Percentiles rank a stretch among this genome's conserved stretches.
These are phyloP conservation scores for Penicillium soppii DNA, from an alignment of 495 filamentous ascomycete genomes.

Conservation along the genomic window DNA sequence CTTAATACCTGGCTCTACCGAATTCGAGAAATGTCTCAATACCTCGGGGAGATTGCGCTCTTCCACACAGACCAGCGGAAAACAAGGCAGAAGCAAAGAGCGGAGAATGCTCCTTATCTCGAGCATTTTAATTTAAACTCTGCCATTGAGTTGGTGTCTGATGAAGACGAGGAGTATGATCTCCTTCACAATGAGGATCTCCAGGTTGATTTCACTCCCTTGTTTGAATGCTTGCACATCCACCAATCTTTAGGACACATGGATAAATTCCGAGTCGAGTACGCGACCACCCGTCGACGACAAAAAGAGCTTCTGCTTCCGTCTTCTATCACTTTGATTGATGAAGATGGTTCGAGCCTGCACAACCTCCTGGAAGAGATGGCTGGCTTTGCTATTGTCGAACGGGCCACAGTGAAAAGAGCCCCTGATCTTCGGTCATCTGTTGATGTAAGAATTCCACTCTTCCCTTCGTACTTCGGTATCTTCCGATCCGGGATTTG, in stretches of 20 bases:
- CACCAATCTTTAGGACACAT: slow-evolving; percentile 92
- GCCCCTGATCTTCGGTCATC: slow-evolving; percentile 77
- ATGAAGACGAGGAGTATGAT: slow-evolving; percentile 94
- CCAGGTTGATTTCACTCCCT: slow-evolving; percentile 88
- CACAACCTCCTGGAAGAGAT: slow-evolving; percentile 89
- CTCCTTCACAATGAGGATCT: slow-evolving; percentile 91
- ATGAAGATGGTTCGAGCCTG: slow-evolving; percentile 73
- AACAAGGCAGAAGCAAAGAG: slow-evolving; percentile 75
- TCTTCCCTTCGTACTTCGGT: neutral
- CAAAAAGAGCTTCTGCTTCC: slow-evolving; percentile 92
- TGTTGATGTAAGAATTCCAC: slow-evolving; percentile 63
- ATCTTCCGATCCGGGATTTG: neutral
- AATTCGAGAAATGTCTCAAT: slow-evolving; percentile 93
- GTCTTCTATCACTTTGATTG: slow-evolving; percentile 63
- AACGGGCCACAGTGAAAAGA: slow-evolving; percentile 87
- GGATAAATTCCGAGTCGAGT: slow-evolving; percentile 86
- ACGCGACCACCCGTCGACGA: slow-evolving; percentile 80
- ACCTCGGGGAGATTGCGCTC: slow-evolving; percentile 94
- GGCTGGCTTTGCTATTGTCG: slow-evolving; percentile 94
- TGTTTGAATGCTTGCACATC: slow-evolving; percentile 96
- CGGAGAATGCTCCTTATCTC: slow-evolving; percentile 67
- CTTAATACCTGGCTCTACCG: slow-evolving; percentile 97
- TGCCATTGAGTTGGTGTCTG: slow-evolving; percentile 89
- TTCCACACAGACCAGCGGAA: slow-evolving; percentile 91
- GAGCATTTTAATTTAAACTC: slow-evolving; percentile 89